Percentiles rank a stretch among this genome's conserved stretches.
Conservation (phyloP, 805 yeast species). For the Candida krabiensis region DNA sequence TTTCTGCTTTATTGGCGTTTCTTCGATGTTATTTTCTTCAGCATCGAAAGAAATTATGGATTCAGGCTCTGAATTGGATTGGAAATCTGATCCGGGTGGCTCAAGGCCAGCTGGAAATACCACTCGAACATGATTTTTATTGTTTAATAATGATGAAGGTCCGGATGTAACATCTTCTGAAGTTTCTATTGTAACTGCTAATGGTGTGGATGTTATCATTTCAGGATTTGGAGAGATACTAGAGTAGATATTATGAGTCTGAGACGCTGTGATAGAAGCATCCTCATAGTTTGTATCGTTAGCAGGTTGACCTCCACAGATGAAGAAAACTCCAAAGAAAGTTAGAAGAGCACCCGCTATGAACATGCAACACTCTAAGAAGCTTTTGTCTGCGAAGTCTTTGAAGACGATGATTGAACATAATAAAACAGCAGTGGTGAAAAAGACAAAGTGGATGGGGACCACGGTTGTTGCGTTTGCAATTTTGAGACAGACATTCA, state of each 20-base stretch:
- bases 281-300: not conserved
- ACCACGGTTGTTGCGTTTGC: slow-evolving; percentile 48
- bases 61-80: slow-evolving; percentile 5
- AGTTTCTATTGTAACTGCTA: not conserved
- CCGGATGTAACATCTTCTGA: not conserved
- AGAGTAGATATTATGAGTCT: not conserved
- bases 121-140: too few species aligned
- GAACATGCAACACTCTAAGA: slow-evolving; percentile 26
- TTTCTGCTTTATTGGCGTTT: not conserved
- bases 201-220: not conserved
- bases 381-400: slow-evolving; percentile 36
- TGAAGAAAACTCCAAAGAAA: slow-evolving; percentile 42
- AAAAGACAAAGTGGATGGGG: slow-evolving; percentile 49
- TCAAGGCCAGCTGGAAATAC: too few species aligned
- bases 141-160: not conserved
- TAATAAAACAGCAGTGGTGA: slow-evolving; percentile 42
- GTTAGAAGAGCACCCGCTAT: slow-evolving; percentile 37
- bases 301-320: slow-evolving; percentile 23
- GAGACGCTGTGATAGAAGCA: slow-evolving; percentile 1
- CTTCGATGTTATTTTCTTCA: slow-evolving; percentile 1
- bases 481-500: slow-evolving; percentile 38
- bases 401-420: slow-evolving; percentile 44
- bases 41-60: slow-evolving; percentile 11
- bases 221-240: not conserved
- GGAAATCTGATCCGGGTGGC: not conserved